Evolutionary conservation across 768 basidiomycete species (phyloP), one percentile per base, ranked within the genome.

Genomic region (Trametes meyenii): DNA sequence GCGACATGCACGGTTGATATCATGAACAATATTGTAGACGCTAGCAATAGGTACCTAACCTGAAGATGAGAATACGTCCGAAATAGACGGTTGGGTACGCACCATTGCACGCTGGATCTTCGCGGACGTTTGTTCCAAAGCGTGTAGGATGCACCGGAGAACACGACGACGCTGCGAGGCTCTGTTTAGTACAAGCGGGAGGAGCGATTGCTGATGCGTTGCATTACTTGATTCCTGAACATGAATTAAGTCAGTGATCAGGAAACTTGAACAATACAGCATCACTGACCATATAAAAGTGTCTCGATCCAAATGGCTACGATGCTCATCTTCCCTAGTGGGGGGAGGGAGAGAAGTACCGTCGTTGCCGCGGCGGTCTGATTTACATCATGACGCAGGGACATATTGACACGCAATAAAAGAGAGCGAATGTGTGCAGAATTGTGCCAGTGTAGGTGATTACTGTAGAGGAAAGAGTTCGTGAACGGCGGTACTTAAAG

Each of bases 251-350:
- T 3, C 50, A 24, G 38, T 19, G 24, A 19, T 4, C 38, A 13
- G 21, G 6, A 17, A 13, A 7, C 5, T 13, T 3, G 1, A 17
- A 35, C 33, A 17, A 7, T 10, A 12, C 10, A n/a, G 5, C 16
- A 1, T 13, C 12, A 52, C 50, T 38, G n/a, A 52, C 50, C 50
- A 8, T 52, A 52, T 17, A 52, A 38, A 4, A 52, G n/a, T 2
- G 50, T 52, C 50, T 52, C 50, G 5, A 52, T 14, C 50, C 50
- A 52, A 21, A 52, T 52, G 5, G 50, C 50, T 19, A 52, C 19
- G 50, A 52, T 36, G 38, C 38, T 52, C 50, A 52, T 52, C 36
- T 40, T 52, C 7, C 24, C 50, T 17, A 52, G 38, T 12, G 50
- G 50, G 17, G 50, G 36, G 6, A 52, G 19, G 10, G 50, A 36